These are phyloP conservation scores for Kazachstania bromeliacearum DNA, from an alignment of 805 yeast genomes.

Conservation along the genomic window DNA sequence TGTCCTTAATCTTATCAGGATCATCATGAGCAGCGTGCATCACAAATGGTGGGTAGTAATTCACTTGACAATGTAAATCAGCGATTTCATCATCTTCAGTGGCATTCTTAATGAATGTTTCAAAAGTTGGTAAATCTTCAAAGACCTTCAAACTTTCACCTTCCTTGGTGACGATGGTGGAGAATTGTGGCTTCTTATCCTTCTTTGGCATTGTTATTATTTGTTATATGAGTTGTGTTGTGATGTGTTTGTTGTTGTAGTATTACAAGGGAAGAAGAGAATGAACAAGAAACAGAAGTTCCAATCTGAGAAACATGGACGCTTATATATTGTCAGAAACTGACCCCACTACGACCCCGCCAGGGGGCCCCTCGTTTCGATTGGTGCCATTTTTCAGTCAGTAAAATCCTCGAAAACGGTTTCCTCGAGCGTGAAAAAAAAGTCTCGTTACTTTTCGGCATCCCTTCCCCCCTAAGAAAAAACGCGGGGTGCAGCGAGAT, in stretches of 20 bases:
- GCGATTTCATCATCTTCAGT: conserved; percentile 71
- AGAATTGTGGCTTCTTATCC: conserved; percentile 26
- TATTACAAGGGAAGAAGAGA: neutral
- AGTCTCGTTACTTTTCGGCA: too few species aligned
- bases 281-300: neutral
- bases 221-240: neutral
- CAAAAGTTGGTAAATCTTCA: conserved; percentile 59
- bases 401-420: too few species aligned
- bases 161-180: conserved; percentile 22
- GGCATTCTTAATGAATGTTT: conserved; percentile 57
- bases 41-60: conserved; percentile 67
- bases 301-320: neutral
- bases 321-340: neutral
- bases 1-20: conserved; percentile 62
- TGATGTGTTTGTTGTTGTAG: neutral
- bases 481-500: too few species aligned
- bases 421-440: too few species aligned
- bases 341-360: neutral
- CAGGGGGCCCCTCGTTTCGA: too few species aligned
- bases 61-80: conserved; percentile 55
- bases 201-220: conserved; percentile 12
- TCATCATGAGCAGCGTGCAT: conserved; percentile 58
- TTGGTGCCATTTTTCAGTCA: too few species aligned
- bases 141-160: conserved; percentile 35
- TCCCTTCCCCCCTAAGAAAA: too few species aligned